Percentiles rank a stretch among this genome's conserved stretches.
These are phyloP conservation scores for Chytriomyces confervae DNA, from an alignment of 192 early-diverging fungal species.

Conservation along the genomic window DNA sequence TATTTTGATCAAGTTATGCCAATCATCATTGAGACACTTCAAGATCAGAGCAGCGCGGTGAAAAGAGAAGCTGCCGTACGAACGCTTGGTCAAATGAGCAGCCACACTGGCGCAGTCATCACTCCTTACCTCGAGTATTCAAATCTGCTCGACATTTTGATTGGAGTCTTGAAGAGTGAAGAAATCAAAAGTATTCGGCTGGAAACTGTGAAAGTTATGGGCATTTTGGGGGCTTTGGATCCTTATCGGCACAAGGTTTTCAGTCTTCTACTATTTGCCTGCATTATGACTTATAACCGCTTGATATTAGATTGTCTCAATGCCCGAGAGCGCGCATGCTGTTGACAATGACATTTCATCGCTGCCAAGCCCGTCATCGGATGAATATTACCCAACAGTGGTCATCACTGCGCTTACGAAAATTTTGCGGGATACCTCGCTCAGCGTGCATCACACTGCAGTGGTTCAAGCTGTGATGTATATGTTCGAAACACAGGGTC, in stretches of 20 bases:
- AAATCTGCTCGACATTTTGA: conserved; percentile 77
- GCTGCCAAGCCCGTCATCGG: conserved; percentile 76
- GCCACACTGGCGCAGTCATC: conserved; percentile 86
- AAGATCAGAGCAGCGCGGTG: conserved; percentile 80
- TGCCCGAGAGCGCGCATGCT: conserved; percentile 41
- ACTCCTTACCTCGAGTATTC: conserved; percentile 89
- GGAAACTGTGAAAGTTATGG: conserved; percentile 89
- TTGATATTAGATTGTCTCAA: conserved; percentile 45
- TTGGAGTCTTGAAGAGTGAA: conserved; percentile 84
- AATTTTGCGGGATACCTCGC: conserved; percentile 81
- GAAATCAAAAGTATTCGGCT: conserved; percentile 71
- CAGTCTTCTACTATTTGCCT: not conserved
- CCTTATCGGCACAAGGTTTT: conserved; percentile 76
- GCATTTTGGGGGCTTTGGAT: conserved; percentile 94
- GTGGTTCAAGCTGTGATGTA: conserved; percentile 91
- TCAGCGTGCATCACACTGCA: conserved; percentile 81
- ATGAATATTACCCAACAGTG: conserved; percentile 90
- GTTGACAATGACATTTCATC: conserved; percentile 37
- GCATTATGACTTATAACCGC: not conserved
- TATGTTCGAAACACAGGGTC: conserved; percentile 87
- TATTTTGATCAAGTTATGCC: conserved; percentile 82
- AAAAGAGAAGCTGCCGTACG: conserved; percentile 89
- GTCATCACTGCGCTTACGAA: conserved; percentile 86
- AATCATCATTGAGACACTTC: conserved; percentile 85
- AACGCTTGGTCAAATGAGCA: conserved; percentile 83